Evolutionary conservation across 495 filamentous ascomycete species (phyloP).

Genomic region (Aspergillus olivimuriae): DNA sequence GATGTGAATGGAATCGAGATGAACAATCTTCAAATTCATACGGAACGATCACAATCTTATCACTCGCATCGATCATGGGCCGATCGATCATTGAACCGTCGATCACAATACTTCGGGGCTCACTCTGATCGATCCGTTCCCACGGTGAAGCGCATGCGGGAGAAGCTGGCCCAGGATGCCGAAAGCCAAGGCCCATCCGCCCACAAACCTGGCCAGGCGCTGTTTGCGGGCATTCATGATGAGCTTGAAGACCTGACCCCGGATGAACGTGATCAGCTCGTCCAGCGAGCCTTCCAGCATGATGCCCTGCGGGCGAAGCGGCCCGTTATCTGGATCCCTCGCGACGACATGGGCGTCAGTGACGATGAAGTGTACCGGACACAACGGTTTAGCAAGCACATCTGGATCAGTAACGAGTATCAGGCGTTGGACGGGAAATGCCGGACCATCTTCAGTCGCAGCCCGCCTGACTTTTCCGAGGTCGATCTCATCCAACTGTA

Average conservation of each 20-base stretch:
- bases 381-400: constrained; percentile 65
- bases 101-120: constrained; percentile 36
- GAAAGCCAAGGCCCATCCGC: constrained; percentile 57
- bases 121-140: constrained; percentile 28
- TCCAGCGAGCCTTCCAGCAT: constrained; percentile 87
- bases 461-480: constrained; percentile 89
- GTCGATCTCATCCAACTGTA: constrained; percentile 82
- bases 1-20: too few species aligned
- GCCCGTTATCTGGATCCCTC: constrained; percentile 90
- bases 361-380: constrained; percentile 86
- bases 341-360: constrained; percentile 83
- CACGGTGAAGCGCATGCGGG: constrained; percentile 26
- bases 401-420: constrained; percentile 93
- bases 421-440: constrained; percentile 78
- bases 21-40: constrained; percentile 13
- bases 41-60: constrained; percentile 10
- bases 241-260: constrained; percentile 92
- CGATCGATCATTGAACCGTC: constrained; percentile 30
- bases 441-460: constrained; percentile 78
- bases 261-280: constrained; percentile 80
- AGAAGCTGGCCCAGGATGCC: constrained; percentile 43
- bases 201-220: constrained; percentile 58
- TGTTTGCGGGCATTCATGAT: constrained; percentile 82
- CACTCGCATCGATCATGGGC: constrained; percentile 34
- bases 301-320: constrained; percentile 77